Base-by-base conservation (phyloP, 495 filamentous ascomycete species). In the Hyphodiscus hymeniophilus region DNA sequence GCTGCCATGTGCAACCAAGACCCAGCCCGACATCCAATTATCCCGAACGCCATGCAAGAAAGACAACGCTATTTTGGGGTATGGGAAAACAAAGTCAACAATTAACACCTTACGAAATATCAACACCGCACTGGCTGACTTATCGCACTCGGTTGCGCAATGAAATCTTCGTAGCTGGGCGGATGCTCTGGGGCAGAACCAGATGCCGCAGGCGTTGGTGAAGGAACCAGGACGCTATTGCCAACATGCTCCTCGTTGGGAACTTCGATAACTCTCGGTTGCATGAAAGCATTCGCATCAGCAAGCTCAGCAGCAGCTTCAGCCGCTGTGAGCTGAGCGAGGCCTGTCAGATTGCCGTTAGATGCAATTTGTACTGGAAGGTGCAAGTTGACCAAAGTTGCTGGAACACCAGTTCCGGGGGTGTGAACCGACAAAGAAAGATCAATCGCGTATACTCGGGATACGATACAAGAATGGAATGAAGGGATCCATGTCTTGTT, bases 401-500 rank as follows among this genome's bases (percentile, higher is more conserved):
- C 77, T 13, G 63, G 64, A 16, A 77, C 60, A 23, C 72, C 71
- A n/a, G 77, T 66, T 16, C 70, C 70, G 4, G 77, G 70, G 0
- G 79, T 75, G 45, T 79, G 74, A 33, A 86, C 65, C 3, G 78
- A 70, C 44, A 91, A 59, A 7, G 71, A 69, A 40, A 97, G 66
- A 34, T 84, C 81, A 17, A 96, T 71, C 7, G 73, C 68, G 66
- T 98, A 97, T 20, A 81, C 66, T 49, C 92, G 82, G 13, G 84
- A 85, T 23, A 85, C 69, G 55, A 95, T 76, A 65, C 92, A 98
- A 45, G 80, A 78, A 66, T 92, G 82, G 67, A 97, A 98, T 15
- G 87, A 89, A 0, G 92, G 94, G 22, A 92, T 64, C 64, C 90
- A 89, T 2, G 79, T 69, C 54, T 76, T 78, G 16, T 62, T 56